Evolutionary conservation across 2,329 filamentous ascomycete species (phyloP).

Genomic region (Cryphonectria japonica): DNA sequence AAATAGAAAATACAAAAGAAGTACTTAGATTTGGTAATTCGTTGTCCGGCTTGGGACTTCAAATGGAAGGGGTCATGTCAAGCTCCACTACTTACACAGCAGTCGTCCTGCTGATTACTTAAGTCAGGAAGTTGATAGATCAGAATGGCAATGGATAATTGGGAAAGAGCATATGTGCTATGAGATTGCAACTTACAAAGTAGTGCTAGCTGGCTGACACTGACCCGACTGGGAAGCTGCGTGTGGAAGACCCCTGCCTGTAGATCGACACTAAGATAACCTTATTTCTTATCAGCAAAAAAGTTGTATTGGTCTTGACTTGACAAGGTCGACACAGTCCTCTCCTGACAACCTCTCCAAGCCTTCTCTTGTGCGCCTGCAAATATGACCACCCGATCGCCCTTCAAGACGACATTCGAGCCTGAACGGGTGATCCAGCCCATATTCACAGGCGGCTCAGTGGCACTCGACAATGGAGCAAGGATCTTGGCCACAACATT

Average conservation of each 20-base stretch:
- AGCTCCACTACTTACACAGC: neutral
- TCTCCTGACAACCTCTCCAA: neutral
- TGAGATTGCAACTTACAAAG: too few relatives aligned
- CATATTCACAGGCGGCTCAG: slow-evolving; percentile 89
- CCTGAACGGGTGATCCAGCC: slow-evolving; percentile 82
- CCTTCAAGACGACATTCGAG: slow-evolving; percentile 87
- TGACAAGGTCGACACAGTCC: neutral
- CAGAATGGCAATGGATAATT: neutral
- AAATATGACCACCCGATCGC: slow-evolving; percentile 63
- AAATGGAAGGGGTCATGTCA: neutral
- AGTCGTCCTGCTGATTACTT: neutral
- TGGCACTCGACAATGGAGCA: slow-evolving; percentile 80
- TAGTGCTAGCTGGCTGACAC: neutral
- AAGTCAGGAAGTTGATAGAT: neutral
- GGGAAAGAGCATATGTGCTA: neutral
- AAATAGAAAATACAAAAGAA: neutral
- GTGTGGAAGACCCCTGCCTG: slow-evolving; percentile 12
- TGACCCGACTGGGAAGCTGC: neutral
- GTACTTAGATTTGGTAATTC: neutral
- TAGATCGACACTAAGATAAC: slow-evolving; percentile 43
- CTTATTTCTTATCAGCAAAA: slow-evolving; percentile 37
- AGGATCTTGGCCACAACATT: slow-evolving; percentile 83
- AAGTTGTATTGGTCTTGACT: slow-evolving; percentile 23
- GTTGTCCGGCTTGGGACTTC: neutral
- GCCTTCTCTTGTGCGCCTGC: slow-evolving; percentile 12